Evolutionary conservation across 257 asterid species (phyloP).

Genomic region (Nyctanthes arbortristis): DNA sequence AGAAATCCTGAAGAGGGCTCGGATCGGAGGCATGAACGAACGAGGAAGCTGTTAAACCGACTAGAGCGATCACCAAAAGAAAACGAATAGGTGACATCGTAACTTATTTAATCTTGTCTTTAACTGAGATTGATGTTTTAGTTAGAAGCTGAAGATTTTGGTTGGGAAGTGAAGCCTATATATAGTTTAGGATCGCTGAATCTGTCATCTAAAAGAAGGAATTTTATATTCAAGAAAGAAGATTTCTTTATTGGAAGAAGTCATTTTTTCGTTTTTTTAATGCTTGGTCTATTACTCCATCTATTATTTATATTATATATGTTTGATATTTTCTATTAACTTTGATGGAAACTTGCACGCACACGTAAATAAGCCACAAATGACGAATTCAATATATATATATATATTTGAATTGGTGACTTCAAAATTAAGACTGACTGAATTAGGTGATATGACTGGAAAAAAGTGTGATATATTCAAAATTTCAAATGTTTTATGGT

Average conservation of each 20-base stretch:
- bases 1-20: constrained; percentile 37
- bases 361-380: background rate
- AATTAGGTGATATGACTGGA: background rate
- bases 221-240: background rate
- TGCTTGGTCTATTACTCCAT: background rate
- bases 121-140: background rate
- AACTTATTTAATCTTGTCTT: background rate
- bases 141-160: background rate
- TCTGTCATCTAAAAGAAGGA: background rate
- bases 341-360: background rate
- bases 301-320: background rate
- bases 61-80: background rate
- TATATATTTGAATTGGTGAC: background rate
- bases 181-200: background rate
- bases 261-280: background rate
- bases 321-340: background rate
- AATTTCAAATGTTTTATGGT: no score
- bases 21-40: constrained; percentile 26
- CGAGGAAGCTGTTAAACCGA: constrained; percentile 10
- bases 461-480: no score
- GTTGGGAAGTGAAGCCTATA: background rate
- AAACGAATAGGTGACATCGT: background rate
- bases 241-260: background rate
- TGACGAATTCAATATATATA: background rate
- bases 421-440: no score